phyloP scores from a whole-genome alignment of 176 grass and related monocot species.

The Juncus effusus region DNA sequence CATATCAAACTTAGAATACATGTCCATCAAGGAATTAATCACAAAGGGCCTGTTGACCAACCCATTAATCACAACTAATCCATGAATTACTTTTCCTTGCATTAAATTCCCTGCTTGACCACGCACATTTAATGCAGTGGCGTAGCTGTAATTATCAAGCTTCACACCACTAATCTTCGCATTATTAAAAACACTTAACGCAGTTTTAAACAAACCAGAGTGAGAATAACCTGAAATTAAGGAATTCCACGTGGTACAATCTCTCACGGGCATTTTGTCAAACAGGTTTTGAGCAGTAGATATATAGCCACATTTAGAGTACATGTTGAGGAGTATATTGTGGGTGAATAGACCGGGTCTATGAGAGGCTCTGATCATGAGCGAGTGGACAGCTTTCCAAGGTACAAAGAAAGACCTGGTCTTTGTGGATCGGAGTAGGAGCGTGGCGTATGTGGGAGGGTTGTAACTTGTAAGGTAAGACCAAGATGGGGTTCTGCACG shows the following conservation, averaged over 20 bases:
- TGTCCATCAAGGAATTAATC: constrained; percentile 64
- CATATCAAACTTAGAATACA: constrained; percentile 69
- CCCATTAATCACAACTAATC: constrained; percentile 51
- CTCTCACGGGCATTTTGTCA: constrained; percentile 50
- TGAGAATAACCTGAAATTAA: constrained; percentile 46
- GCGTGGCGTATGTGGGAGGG: constrained; percentile 33
- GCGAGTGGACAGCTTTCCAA: constrained; percentile 49
- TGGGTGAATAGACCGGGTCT: constrained; percentile 35
- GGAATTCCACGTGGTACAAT: constrained; percentile 54
- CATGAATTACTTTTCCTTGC: constrained; percentile 40
- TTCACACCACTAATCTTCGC: constrained; percentile 13
- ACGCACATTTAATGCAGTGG: constrained; percentile 30
- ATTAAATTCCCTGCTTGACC: constrained; percentile 22
- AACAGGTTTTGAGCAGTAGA: constrained; percentile 41
- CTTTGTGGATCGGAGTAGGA: constrained; percentile 38
- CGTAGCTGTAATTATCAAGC: constrained; percentile 45
- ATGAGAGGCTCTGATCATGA: constrained; percentile 57
- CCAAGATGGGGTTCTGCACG: neutral
- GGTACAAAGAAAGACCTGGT: constrained; percentile 41
- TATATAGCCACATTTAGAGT: constrained; percentile 37
- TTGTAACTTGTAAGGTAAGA: constrained; percentile 25
- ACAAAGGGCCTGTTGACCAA: constrained; percentile 35
- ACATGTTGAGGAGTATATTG: constrained; percentile 47
- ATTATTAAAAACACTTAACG: constrained; percentile 38
- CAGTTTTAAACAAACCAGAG: neutral